Conservation (phyloP, 805 yeast genomes). For the Zygosaccharomyces bailii region DNA sequence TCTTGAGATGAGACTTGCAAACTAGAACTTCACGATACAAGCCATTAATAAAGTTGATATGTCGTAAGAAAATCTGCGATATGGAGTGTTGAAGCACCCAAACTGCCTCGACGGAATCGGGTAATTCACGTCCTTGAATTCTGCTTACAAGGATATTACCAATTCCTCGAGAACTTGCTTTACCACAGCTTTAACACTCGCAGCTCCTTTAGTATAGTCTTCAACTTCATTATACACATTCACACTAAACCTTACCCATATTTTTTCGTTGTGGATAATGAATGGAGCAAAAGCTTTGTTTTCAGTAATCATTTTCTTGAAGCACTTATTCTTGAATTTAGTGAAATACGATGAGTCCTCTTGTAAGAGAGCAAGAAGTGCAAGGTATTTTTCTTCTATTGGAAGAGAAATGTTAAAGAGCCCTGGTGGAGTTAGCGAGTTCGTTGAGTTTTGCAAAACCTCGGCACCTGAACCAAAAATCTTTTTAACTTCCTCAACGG, state of each 20-base stretch:
- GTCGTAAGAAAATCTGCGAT: too few relatives aligned
- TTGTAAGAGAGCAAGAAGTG: slow-evolving; percentile 15
- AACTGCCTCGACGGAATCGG: too few relatives aligned
- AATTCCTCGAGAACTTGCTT: not conserved
- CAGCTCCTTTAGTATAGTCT: slow-evolving; percentile 50
- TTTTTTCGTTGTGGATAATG: slow-evolving; percentile 39
- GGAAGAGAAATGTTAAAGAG: slow-evolving; percentile 42
- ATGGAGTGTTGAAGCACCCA: too few relatives aligned
- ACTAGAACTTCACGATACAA: too few relatives aligned
- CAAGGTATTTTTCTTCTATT: slow-evolving; percentile 34
- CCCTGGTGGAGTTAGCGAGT: slow-evolving; percentile 20
- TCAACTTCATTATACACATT: slow-evolving; percentile 55
- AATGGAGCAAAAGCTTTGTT: slow-evolving; percentile 50
- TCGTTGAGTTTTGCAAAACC: slow-evolving; percentile 27
- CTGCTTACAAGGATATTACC: not conserved
- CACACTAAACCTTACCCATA: slow-evolving; percentile 53
- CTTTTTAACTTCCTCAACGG: slow-evolving; percentile 40
- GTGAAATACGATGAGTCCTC: slow-evolving; percentile 18
- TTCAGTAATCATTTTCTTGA: slow-evolving; percentile 25
- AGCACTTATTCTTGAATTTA: slow-evolving; percentile 22
- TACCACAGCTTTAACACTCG: not conserved
- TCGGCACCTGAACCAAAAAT: slow-evolving; percentile 40
- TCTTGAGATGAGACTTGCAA: too few relatives aligned
- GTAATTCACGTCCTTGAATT: too few relatives aligned
- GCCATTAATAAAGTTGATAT: too few relatives aligned